Evolutionary conservation across 2,329 filamentous ascomycete genomes (phyloP).

Genomic region (Curvularia lunata): DNA sequence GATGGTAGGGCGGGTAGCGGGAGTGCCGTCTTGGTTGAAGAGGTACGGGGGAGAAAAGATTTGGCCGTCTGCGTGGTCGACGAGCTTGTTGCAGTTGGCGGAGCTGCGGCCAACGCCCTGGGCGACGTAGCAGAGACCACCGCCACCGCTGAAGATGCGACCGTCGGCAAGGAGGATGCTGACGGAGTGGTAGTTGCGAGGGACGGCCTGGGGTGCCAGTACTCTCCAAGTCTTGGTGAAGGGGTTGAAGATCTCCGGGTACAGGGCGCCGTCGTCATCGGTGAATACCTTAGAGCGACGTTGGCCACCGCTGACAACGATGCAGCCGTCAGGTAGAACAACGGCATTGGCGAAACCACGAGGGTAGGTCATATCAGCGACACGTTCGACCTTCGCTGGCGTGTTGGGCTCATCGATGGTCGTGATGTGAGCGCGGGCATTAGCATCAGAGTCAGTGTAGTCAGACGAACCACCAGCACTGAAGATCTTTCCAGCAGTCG

Average conservation of each 20-base stretch:
- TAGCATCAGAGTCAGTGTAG: constrained; percentile 31
- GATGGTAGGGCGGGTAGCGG: constrained; percentile 27
- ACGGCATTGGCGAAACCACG: constrained; percentile 35
- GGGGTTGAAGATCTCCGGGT: constrained; percentile 36
- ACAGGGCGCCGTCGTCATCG: constrained; percentile 29
- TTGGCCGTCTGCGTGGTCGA: constrained; percentile 37
- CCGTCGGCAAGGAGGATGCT: constrained; percentile 35
- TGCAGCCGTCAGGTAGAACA: constrained; percentile 36
- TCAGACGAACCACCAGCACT: constrained; percentile 34
- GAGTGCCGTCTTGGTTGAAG: constrained; percentile 32
- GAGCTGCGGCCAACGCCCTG: constrained; percentile 24
- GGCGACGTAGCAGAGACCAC: constrained; percentile 33
- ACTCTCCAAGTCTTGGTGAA: constrained; percentile 31
- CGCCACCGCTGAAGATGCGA: constrained; percentile 34
- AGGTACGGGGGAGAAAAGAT: constrained; percentile 39
- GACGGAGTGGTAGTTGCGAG: constrained; percentile 36
- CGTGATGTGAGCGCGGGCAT: constrained; percentile 30
- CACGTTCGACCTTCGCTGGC: constrained; percentile 29
- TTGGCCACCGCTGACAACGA: constrained; percentile 37
- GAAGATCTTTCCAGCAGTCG: constrained; percentile 31
- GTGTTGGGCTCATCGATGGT: constrained; percentile 28
- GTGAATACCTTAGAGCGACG: constrained; percentile 33
- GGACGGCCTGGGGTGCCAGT: constrained; percentile 31
- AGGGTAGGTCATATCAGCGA: constrained; percentile 33
- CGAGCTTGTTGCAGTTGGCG: constrained; percentile 37